Evolutionary conservation across 2,329 filamentous ascomycete genomes (phyloP), one percentile per base, ranked within the genome.

Genomic region (Lasiodiplodia sp.): DNA sequence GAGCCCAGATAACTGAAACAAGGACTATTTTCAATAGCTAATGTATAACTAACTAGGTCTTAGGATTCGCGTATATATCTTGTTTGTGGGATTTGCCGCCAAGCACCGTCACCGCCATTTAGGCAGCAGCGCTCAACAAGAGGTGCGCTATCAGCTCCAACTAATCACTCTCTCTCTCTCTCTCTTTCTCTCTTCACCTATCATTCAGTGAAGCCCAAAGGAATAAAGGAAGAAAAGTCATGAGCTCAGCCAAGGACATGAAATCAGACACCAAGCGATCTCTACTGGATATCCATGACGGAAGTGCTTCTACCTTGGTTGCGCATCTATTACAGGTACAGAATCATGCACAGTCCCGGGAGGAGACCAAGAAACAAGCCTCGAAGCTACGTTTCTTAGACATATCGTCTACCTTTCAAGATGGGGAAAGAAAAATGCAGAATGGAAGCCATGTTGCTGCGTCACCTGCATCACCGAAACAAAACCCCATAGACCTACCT

Each of bases 321-420:
- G 47, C 67, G 2, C 71, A 74, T 44, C n/a, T 74, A 16, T 44
- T 73, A 16, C 66, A 71, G 28, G 63, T 74, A 12, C 68, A 71
- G 49, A 16, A 66, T 3, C 25, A 70, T 28, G 18, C 62, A 57
- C 47, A 62, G 5, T 49, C 70, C 51, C 73, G 72, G 1, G 28
- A 62, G 2, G 51, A 66, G 37, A 68, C 71, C 2, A 69, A 72
- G 37, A 25, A 68, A 60, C 73, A 72, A 72, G 70, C 25, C 18
- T 7, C 53, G 8, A 53, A 40, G 2, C 37, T 73, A 2, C 70
- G 72, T 18, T 71, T 73, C 11, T 57, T 74, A 4, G 69, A 74
- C 34, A 69, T 73, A n/a, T 73, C 70, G 3, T n/a, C 47, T 23
- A 53, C 71, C 21, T 2, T 68, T 71, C 14, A 34, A 70, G 18